phyloP scores from a whole-genome alignment of 306 rosid species.

The Ceratonia siliqua region DNA sequence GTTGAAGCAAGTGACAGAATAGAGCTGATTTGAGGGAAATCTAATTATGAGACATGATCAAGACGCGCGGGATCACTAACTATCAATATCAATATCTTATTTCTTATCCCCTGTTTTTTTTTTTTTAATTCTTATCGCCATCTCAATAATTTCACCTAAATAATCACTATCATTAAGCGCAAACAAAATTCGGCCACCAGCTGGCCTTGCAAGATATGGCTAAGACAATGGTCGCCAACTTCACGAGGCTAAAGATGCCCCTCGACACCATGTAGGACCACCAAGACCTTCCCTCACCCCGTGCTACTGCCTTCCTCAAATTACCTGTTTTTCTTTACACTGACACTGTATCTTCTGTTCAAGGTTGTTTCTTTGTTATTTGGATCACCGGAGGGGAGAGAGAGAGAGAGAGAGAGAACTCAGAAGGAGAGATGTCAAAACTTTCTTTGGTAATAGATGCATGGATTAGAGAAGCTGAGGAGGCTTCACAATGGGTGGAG shows the following conservation, averaged over 20 bases:
- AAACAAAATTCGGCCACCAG: no score
- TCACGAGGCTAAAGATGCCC: no score
- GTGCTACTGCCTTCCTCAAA: no score
- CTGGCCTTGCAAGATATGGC: no score
- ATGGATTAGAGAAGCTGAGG: slow-evolving; percentile 41
- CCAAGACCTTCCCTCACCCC: no score
- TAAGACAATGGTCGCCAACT: no score
- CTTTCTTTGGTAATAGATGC: slow-evolving; percentile 16
- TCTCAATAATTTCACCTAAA: neutral
- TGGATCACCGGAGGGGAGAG: neutral
- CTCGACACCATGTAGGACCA: no score
- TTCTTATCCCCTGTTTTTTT: neutral
- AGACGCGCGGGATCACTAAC: neutral
- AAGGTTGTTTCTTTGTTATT: neutral
- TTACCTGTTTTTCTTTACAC: no score
- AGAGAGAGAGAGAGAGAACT: neutral
- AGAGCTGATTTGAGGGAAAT: neutral
- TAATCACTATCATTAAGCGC: no score
- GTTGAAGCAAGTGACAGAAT: no score
- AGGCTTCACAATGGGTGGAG: slow-evolving; percentile 29
- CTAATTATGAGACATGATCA: neutral
- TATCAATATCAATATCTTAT: no score
- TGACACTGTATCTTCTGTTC: neutral
- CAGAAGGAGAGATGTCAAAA: neutral
- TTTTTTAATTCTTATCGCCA: neutral